These are phyloP conservation scores for Tillandsia fasciculata DNA, from an alignment of 176 grass and related monocot species.

Conservation along the genomic window DNA sequence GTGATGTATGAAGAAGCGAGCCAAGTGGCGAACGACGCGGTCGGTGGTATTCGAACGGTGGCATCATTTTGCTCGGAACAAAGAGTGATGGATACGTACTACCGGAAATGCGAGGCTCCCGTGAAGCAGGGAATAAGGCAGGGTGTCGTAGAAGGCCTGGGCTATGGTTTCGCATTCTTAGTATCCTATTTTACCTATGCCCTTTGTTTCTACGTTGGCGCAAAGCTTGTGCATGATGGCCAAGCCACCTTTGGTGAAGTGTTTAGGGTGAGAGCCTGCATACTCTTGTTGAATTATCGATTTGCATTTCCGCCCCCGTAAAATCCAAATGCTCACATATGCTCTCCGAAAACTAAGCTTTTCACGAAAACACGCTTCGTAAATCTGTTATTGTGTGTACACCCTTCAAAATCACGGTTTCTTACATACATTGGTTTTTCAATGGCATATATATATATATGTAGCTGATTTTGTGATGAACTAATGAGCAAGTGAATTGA, in stretches of 20 bases:
- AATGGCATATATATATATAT: too few relatives aligned
- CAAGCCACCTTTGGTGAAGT: constrained; percentile 59
- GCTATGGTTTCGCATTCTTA: constrained; percentile 68
- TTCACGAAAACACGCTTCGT: too few relatives aligned
- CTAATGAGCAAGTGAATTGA: background rate
- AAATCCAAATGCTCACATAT: too few relatives aligned
- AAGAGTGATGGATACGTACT: constrained; percentile 57
- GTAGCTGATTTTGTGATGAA: background rate
- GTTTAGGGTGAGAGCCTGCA: constrained; percentile 40
- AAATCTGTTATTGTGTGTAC: too few relatives aligned
- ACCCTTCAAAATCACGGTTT: too few relatives aligned
- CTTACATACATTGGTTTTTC: too few relatives aligned
- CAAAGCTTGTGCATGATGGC: constrained; percentile 65
- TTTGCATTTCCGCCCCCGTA: too few relatives aligned
- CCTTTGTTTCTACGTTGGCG: constrained; percentile 80
- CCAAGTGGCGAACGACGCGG: constrained; percentile 69
- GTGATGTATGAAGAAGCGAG: constrained; percentile 69
- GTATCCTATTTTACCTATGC: constrained; percentile 51
- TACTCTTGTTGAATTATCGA: too few relatives aligned
- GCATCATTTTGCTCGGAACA: constrained; percentile 67
- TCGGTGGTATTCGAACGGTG: constrained; percentile 71
- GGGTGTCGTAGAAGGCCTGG: constrained; percentile 60
- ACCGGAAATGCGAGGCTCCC: constrained; percentile 52
- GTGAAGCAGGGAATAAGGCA: constrained; percentile 48
- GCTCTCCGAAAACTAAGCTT: too few relatives aligned